A percentile compares a stretch with the other conserved stretches of the same genome.
These are phyloP conservation scores for Ogataea neopini DNA, from an alignment of 805 yeast genomes.

Conservation along the genomic window DNA sequence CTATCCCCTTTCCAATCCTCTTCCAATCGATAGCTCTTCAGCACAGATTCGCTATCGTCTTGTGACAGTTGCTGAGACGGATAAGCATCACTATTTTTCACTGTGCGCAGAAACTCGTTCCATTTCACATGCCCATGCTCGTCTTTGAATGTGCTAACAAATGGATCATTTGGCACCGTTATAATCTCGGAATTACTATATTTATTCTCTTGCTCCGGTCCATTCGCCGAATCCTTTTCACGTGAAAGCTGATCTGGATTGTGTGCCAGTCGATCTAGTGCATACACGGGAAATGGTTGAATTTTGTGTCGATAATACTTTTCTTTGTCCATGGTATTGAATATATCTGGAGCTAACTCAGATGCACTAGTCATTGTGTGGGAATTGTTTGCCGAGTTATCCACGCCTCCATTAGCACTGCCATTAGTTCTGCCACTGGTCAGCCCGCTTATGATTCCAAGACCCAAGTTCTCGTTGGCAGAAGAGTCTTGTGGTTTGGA, in stretches of 20 bases:
- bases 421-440: neutral
- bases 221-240: neutral
- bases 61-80: constrained; percentile 27
- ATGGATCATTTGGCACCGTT: constrained; percentile 22
- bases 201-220: neutral
- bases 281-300: constrained; percentile 62
- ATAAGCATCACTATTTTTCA: constrained; percentile 31
- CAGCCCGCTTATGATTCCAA: constrained; percentile 1
- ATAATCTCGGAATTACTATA: neutral
- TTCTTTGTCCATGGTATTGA: constrained; percentile 14
- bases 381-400: constrained; percentile 11
- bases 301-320: constrained; percentile 24
- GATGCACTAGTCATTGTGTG: constrained; percentile 15
- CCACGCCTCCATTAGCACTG: constrained; percentile 3
- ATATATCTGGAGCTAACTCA: constrained; percentile 15
- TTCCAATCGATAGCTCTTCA: constrained; percentile 35
- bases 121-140: constrained; percentile 22
- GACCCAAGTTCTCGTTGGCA: neutral
- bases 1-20: constrained; percentile 74
- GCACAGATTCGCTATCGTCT: constrained; percentile 26
- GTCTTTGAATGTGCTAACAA: constrained; percentile 19
- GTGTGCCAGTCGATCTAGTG: constrained; percentile 52
- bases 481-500: neutral
- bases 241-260: constrained; percentile 13
- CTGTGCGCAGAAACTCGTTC: constrained; percentile 23